Base-by-base conservation (phyloP, 2,329 filamentous ascomycete genomes). In the Trichoderma afroharzianum region DNA sequence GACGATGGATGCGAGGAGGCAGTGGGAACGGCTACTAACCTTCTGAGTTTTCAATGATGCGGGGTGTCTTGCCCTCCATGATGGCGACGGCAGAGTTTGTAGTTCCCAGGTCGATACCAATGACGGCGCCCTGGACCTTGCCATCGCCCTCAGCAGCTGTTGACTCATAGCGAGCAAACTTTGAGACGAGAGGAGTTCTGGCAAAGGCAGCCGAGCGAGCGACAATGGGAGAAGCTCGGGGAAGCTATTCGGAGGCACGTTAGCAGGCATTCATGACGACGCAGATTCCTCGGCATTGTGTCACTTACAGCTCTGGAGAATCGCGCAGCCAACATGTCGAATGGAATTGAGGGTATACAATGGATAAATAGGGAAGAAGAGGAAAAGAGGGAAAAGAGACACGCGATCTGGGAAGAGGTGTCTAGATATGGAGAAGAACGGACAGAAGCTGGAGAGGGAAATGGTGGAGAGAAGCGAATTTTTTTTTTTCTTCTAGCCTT, bases 31-130 rank as follows among this genome's bases (percentile, higher is more conserved):
- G 50, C 15, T 62, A 69, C 73, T 79, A 85, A 94, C 94, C 95
- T 88, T 98, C 95, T 32, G 95, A 88, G 89, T 98, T 98, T 86
- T 98, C 95, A 82, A 98, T 98, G 82, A 98, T 98, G 85, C 92
- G 94, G 78, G 95, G 94, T 71, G 88, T 85, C 88, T 97, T 97
- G 85, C 95, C 96, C 88, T 98, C 95, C 95, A 98, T 97, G 76
- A 98, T 87, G 80, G 95, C 95, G 74, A 98, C 95, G 71, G 95
- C 95, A 73, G 95, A 98, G 90, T 98, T 98, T 79, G 95, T 98
- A 81, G 95, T 98, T 81, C 95, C 95, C 80, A 98, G 86, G 88
- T 98, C 95, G 82, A 98, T 98, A 91, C 96, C 96, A 80, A 98
- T 98, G 83, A 98, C 95, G 80, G 93, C 86, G 81, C 96, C 96